phyloP scores from a whole-genome alignment of 768 basidiomycete genomes.

The Pisolithus albus region DNA sequence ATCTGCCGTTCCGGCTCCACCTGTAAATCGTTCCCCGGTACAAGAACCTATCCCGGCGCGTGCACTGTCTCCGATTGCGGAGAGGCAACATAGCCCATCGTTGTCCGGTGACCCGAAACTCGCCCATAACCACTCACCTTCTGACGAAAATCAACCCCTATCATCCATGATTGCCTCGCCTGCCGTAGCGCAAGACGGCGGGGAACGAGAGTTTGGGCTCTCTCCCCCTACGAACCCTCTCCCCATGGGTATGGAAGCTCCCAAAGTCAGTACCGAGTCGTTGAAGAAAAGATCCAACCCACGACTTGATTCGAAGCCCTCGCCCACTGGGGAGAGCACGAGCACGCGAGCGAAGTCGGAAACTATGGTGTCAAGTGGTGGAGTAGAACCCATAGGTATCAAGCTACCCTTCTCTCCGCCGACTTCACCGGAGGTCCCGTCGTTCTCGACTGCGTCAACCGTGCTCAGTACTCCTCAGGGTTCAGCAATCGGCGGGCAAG shows the following conservation, averaged over 20 bases:
- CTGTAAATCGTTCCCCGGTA: constrained; percentile 18
- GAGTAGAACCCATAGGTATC: constrained; percentile 23
- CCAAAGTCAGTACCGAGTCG: constrained; percentile 33
- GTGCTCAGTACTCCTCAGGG: constrained; percentile 8
- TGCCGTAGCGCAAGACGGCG: constrained; percentile 16
- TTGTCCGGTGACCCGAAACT: constrained; percentile 8
- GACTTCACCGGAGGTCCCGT: constrained; percentile 25
- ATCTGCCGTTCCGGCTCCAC: constrained; percentile 4
- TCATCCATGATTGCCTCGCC: constrained; percentile 9
- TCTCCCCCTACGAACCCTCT: constrained; percentile 23
- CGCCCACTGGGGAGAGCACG: constrained; percentile 23
- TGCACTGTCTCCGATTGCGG: constrained; percentile 62
- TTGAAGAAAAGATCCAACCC: constrained; percentile 22
- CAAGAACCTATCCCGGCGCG: constrained; percentile 15
- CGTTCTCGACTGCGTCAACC: constrained; percentile 25
- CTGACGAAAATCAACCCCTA: constrained; percentile 23
- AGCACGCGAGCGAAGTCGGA: constrained; percentile 16
- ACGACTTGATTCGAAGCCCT: constrained; percentile 36
- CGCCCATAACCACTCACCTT: constrained; percentile 13
- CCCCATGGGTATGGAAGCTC: constrained; percentile 16
- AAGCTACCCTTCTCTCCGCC: constrained; percentile 27
- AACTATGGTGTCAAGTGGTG: constrained; percentile 5
- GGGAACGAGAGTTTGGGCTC: constrained; percentile 9
- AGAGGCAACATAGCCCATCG: constrained; percentile 29
- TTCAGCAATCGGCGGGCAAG: constrained; percentile 15